Evolutionary conservation across 345 rosid genomes (phyloP).

Genomic region (Luvunga scandens): DNA sequence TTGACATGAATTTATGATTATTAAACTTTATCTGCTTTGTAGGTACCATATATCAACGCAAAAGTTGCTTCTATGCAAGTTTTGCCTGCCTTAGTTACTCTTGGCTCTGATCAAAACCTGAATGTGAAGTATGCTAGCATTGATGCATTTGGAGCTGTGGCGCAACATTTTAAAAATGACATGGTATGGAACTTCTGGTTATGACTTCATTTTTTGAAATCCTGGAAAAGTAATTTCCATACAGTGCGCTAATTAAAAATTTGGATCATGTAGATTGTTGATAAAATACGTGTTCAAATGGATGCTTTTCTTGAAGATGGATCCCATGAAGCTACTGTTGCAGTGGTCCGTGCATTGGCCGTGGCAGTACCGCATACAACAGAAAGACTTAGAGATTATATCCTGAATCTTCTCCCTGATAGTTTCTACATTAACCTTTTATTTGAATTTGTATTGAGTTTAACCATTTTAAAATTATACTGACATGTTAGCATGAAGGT

Average conservation of each 20-base stretch:
- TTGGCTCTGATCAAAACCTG: constrained; percentile 92
- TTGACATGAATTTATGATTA: neutral
- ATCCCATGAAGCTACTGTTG: constrained; percentile 89
- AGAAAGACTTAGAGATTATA: constrained; percentile 85
- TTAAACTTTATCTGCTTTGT: constrained; percentile 18
- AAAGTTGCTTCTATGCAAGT: constrained; percentile 79
- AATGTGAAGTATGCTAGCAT: constrained; percentile 92
- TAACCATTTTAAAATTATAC: neutral
- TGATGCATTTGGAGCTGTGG: constrained; percentile 96
- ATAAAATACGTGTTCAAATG: constrained; percentile 97
- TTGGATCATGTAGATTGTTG: constrained; percentile 70
- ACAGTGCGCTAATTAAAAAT: constrained; percentile 18
- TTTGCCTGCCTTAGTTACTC: constrained; percentile 89
- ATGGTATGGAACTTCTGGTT: constrained; percentile 42
- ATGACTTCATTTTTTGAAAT: neutral
- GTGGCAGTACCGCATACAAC: constrained; percentile 94
- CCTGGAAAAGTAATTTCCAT: neutral
- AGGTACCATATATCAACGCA: constrained; percentile 85
- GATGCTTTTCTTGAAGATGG: constrained; percentile 99
- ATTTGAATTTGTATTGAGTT: neutral
- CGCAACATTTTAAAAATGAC: constrained; percentile 90
- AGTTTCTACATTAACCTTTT: constrained; percentile 2
- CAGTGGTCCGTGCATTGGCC: constrained; percentile 81
- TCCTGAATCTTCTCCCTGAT: constrained; percentile 36
- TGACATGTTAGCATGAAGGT: neutral